Base-by-base conservation (phyloP, 2,329 filamentous ascomycete genomes). In the Trichoderma endophyticum region DNA sequence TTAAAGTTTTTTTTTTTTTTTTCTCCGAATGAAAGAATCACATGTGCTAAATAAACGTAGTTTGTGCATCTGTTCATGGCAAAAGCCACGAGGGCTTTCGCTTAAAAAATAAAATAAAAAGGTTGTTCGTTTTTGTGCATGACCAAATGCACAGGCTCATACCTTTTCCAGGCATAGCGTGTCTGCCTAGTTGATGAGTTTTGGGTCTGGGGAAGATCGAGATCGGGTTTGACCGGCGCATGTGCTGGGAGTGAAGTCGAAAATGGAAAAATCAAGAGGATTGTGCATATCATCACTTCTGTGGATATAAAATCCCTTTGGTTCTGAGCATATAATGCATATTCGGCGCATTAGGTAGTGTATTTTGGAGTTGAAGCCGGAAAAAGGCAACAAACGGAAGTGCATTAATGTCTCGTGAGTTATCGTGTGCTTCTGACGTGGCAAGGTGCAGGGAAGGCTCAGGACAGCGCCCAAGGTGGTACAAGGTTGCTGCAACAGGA, bases 181-280 rank as follows among this genome's bases (percentile, higher is more conserved):
- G 56, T 61, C 66, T 69, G 54, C 66, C 66, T 69, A 67, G 64
- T 57, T 57, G 34, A 48, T 36, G 57, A 61, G 56, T 26, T 39
- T 39, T 43, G 54, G 60, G 66, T 69, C 66, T 62, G 57, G 66
- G 66, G 66, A 69, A 69, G 66, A 69, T 69, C 57, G 66, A 69
- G 66, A 61, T 69, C 56, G 66, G 66, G 39, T 59, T 69, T 43
- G 39, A 61, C 57, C 36, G 57, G 56, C 26, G 32, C 51, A 56
- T 21, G n/a, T 32, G 11, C 30, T 68, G 28, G 26, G 54, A 48
- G 51, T 54, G 15, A 14, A 61, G n/a, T 9, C 8, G n/a, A 43
- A 43, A 48, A 43, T 39, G 26, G 32, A 39, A 7, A 26, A 26
- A 39, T 15, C 3, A 36, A 56, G 14, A 48, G 3, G 15, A 39